Conservation (phyloP, 2,329 filamentous ascomycete species). For the Ascomycota sp. region DNA sequence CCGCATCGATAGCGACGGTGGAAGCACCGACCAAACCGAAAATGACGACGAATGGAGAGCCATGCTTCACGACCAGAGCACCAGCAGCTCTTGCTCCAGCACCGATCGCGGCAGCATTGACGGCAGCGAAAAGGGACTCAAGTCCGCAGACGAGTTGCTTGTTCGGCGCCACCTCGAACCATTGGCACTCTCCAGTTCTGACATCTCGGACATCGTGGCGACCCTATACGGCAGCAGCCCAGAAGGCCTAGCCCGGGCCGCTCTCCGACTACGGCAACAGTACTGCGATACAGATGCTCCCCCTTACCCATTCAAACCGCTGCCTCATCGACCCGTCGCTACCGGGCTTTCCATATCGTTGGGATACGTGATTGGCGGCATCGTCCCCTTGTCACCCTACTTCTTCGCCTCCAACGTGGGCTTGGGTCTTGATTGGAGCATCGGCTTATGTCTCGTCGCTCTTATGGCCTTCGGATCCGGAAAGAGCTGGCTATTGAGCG, state of each 20-base stretch:
- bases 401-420: slow-evolving; percentile 23
- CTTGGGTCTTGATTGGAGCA: slow-evolving; percentile 27
- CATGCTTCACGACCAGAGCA: slow-evolving; percentile 6
- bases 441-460: slow-evolving; percentile 28
- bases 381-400: slow-evolving; percentile 40
- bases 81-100: slow-evolving; percentile 1
- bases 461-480: slow-evolving; percentile 33
- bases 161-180: slow-evolving; percentile 13
- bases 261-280: slow-evolving; percentile 4
- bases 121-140: slow-evolving; percentile 3
- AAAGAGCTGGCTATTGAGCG: slow-evolving; percentile 22
- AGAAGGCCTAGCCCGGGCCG: slow-evolving; percentile 10
- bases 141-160: slow-evolving; percentile 5
- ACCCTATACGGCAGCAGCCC: slow-evolving; percentile 8
- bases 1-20: neutral
- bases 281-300: neutral
- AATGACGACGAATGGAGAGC: slow-evolving; percentile 3
- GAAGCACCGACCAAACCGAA: neutral
- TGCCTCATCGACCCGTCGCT: slow-evolving; percentile 15
- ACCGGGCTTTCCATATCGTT: slow-evolving; percentile 36
- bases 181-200: slow-evolving; percentile 7
- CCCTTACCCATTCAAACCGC: slow-evolving; percentile 3
- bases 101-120: slow-evolving; percentile 1
- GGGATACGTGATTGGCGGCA: slow-evolving; percentile 39
- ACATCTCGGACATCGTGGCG: slow-evolving; percentile 7